Conservation (phyloP, 2,329 filamentous ascomycete species). For the Sclerotinia borealis region DNA sequence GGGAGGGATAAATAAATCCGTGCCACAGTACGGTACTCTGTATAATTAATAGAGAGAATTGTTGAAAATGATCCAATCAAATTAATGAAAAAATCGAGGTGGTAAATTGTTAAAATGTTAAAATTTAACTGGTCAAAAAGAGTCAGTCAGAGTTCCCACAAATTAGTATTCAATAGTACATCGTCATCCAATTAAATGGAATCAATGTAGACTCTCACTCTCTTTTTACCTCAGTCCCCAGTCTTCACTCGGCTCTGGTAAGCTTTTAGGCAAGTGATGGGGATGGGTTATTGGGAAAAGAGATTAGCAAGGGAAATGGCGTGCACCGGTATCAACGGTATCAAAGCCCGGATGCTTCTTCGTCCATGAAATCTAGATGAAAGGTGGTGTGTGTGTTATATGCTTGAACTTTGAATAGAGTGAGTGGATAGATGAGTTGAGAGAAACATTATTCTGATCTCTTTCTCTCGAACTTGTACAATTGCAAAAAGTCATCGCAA, state of each 20-base stretch:
- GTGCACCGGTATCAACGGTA: slow-evolving; percentile 5
- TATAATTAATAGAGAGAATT: background rate
- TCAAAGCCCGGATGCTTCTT: background rate
- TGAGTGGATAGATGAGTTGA: background rate
- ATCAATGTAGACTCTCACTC: background rate
- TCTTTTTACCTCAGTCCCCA: background rate
- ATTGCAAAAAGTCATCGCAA: background rate
- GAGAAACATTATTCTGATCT: background rate
- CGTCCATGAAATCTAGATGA: background rate
- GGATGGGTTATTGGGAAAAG: background rate
- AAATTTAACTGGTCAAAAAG: background rate
- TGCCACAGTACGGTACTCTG: no score
- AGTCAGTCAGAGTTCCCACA: background rate
- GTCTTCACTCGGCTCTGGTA: slow-evolving; percentile 5
- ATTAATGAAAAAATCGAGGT: background rate
- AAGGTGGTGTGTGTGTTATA: background rate
- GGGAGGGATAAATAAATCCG: background rate
- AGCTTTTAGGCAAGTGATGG: background rate
- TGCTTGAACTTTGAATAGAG: background rate
- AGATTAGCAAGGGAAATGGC: background rate
- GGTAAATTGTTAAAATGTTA: background rate
- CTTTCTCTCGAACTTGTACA: background rate
- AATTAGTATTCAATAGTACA: background rate
- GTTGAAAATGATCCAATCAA: background rate
- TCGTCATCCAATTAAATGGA: background rate